Percentiles rank a stretch among this genome's conserved stretches.
Evolutionary conservation across 306 rosid genomes (phyloP).

Genomic region (Leucaena leucocephala): DNA sequence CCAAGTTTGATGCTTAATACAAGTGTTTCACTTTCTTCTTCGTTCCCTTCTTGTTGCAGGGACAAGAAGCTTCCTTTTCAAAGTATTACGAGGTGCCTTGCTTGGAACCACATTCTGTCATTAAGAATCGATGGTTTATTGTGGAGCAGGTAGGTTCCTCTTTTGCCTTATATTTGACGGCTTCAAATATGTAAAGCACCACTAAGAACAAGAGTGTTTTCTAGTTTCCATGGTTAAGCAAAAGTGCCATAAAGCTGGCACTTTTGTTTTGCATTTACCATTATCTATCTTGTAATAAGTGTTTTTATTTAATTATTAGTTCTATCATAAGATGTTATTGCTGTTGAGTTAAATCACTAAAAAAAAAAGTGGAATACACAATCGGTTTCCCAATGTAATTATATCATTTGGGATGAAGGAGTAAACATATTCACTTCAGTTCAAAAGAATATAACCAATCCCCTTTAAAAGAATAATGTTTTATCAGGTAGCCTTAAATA

Average conservation of each 20-base stretch:
- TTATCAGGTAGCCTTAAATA: too few relatives aligned
- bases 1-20: conserved; percentile 1
- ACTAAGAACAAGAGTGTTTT: conserved; percentile 29
- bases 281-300: background rate
- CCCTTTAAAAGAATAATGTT: too few relatives aligned
- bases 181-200: conserved; percentile 46
- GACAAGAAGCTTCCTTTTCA: conserved; percentile 25
- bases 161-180: conserved; percentile 29
- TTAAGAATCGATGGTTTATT: conserved; percentile 44
- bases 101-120: conserved; percentile 77
- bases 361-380: background rate
- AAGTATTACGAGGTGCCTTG: conserved; percentile 37
- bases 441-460: too few relatives aligned
- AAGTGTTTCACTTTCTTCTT: conserved; percentile 11
- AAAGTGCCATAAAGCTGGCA: conserved; percentile 44
- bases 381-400: background rate
- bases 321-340: background rate
- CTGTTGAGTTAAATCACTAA: background rate
- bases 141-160: conserved; percentile 72
- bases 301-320: conserved; percentile 1
- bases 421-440: background rate
- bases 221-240: conserved; percentile 18
- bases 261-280: conserved; percentile 10
- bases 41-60: background rate
- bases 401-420: background rate